Conservation (phyloP, 805 yeast species). For the Hanseniaspora opuntiae region DNA sequence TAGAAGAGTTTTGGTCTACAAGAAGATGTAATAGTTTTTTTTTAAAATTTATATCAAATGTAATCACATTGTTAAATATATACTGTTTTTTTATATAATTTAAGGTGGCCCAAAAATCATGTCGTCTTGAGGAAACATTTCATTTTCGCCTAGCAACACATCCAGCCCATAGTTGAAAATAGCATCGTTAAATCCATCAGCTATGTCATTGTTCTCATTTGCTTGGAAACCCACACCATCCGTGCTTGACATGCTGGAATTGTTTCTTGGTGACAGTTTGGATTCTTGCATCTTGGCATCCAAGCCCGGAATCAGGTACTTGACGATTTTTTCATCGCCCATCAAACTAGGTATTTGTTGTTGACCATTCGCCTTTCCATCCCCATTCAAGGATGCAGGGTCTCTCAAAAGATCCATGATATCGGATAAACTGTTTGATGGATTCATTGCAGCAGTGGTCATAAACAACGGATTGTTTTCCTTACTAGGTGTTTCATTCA, state of each 20-base stretch:
- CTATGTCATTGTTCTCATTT: not conserved
- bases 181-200: not conserved
- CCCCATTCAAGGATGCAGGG: not conserved
- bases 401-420: not conserved
- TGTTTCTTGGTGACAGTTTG: not conserved
- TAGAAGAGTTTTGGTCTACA: conserved; percentile 69
- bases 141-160: conserved; percentile 6
- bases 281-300: not conserved
- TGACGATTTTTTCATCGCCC: conserved; percentile 11
- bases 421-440: not conserved
- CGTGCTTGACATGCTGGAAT: not conserved
- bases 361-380: not conserved
- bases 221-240: not conserved
- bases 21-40: conserved; percentile 30
- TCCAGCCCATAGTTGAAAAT: conserved; percentile 4
- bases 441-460: not conserved
- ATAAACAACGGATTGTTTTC: not conserved
- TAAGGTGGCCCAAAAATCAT: not conserved
- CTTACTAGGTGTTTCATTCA: not conserved
- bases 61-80: not conserved
- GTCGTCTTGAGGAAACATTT: conserved; percentile 11
- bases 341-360: conserved; percentile 12
- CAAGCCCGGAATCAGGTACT: conserved; percentile 12
- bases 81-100: conserved; percentile 26
- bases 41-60: no score